A percentile compares a stretch with the other conserved stretches of the same genome.
These are phyloP conservation scores for Cyamopsis tetragonoloba DNA, from an alignment of 306 rosid genomes.

Conservation along the genomic window DNA sequence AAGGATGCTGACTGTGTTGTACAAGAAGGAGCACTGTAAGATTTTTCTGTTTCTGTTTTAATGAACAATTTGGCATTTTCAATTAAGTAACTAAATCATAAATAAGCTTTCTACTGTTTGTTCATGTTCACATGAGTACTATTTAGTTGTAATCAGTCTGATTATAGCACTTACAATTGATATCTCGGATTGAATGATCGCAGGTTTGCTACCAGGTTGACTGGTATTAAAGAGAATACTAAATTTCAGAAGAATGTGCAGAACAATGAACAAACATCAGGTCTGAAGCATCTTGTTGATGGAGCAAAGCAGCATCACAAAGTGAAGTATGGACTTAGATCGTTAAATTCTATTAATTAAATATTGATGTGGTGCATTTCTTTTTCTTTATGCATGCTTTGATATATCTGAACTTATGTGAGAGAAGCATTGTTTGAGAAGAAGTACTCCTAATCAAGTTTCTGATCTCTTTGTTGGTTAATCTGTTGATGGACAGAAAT, in stretches of 20 bases:
- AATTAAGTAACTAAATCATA: not conserved
- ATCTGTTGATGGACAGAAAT: slow-evolving; percentile 40
- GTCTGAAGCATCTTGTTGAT: slow-evolving; percentile 81
- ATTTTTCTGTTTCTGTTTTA: not conserved
- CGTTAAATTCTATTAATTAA: not conserved
- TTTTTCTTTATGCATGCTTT: not conserved
- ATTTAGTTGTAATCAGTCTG: not conserved
- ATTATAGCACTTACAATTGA: slow-evolving; percentile 14
- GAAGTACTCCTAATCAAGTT: not conserved
- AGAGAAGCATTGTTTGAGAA: not conserved
- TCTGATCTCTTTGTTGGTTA: not conserved
- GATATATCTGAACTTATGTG: not conserved
- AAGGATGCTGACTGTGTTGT: slow-evolving; percentile 54
- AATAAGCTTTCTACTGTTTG: not conserved
- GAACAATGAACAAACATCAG: slow-evolving; percentile 46
- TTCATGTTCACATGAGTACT: not conserved
- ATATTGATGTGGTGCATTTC: not conserved
- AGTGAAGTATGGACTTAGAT: slow-evolving; percentile 60
- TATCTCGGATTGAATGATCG: slow-evolving; percentile 15
- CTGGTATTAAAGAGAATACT: slow-evolving; percentile 80
- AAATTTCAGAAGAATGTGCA: slow-evolving; percentile 70
- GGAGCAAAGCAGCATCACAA: slow-evolving; percentile 73
- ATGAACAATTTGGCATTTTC: not conserved
- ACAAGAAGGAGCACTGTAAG: slow-evolving; percentile 99
- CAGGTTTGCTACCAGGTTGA: slow-evolving; percentile 89